Percentiles rank a stretch among this genome's conserved stretches.
These are phyloP conservation scores for Saccharomycopsis vini DNA, from an alignment of 805 yeast genomes.

Conservation along the genomic window DNA sequence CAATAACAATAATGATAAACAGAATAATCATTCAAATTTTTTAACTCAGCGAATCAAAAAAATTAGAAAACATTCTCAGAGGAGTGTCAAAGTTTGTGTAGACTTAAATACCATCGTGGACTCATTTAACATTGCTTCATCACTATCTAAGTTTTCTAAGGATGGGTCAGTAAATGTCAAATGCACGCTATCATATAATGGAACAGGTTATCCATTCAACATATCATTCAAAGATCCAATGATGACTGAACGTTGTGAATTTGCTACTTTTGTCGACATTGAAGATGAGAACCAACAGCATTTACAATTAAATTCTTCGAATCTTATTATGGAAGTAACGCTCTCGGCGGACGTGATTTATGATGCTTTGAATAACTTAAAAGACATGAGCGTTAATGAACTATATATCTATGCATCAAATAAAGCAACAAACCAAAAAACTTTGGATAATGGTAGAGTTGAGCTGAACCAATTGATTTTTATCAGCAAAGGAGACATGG, in stretches of 20 bases:
- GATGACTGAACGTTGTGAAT: constrained; percentile 48
- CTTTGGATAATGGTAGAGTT: constrained; percentile 27
- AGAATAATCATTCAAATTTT: neutral
- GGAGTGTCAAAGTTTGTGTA: constrained; percentile 29
- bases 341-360: constrained; percentile 44
- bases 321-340: constrained; percentile 41
- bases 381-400: constrained; percentile 44
- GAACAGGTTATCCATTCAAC: constrained; percentile 44
- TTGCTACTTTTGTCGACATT: constrained; percentile 36
- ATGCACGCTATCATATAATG: constrained; percentile 42
- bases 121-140: constrained; percentile 35
- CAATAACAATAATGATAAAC: neutral
- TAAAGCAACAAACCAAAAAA: constrained; percentile 21
- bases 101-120: constrained; percentile 41
- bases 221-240: constrained; percentile 46
- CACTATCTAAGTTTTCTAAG: constrained; percentile 17
- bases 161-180: constrained; percentile 26
- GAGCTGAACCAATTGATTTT: constrained; percentile 37
- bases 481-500: constrained; percentile 66
- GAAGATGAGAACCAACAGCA: constrained; percentile 25
- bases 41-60: constrained; percentile 6
- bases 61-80: constrained; percentile 12
- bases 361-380: constrained; percentile 47
- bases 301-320: constrained; percentile 35
- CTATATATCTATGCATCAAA: constrained; percentile 37